A percentile compares a stretch with the other conserved stretches of the same genome.
These are phyloP conservation scores for Saksenaea vasiformis DNA, from an alignment of 371 early-diverging fungal species.

Conservation along the genomic window DNA sequence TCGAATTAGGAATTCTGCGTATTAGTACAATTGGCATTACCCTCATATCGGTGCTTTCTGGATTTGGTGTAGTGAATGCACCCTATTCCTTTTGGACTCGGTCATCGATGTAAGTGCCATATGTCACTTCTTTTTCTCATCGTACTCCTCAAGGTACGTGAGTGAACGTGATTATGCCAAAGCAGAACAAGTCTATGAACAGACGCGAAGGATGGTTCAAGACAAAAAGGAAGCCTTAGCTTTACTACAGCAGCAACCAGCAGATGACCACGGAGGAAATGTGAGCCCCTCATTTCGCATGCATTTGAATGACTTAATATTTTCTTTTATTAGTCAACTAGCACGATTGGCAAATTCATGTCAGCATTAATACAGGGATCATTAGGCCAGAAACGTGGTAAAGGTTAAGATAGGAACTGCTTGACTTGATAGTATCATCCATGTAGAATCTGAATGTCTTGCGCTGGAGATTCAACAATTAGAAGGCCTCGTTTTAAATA, in stretches of 20 bases:
- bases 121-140: neutral
- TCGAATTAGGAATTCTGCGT: constrained; percentile 77
- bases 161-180: constrained; percentile 33
- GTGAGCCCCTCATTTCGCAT: neutral
- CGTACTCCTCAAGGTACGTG: constrained; percentile 16
- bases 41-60: constrained; percentile 89
- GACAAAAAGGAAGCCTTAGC: constrained; percentile 20
- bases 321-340: neutral
- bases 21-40: constrained; percentile 90
- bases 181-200: constrained; percentile 41
- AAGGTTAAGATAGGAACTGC: neutral
- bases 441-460: constrained; percentile 22
- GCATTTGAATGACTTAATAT: neutral
- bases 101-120: constrained; percentile 17
- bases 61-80: constrained; percentile 92
- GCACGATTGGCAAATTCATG: neutral
- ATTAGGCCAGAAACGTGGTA: neutral
- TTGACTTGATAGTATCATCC: neutral
- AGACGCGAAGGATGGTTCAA: constrained; percentile 29
- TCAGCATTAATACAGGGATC: constrained; percentile 4
- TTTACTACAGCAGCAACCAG: neutral
- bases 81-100: constrained; percentile 67
- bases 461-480: constrained; percentile 38
- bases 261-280: neutral
- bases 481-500: constrained; percentile 23